Conservation (phyloP, 805 yeast species). For the Starmerella vaccinii region DNA sequence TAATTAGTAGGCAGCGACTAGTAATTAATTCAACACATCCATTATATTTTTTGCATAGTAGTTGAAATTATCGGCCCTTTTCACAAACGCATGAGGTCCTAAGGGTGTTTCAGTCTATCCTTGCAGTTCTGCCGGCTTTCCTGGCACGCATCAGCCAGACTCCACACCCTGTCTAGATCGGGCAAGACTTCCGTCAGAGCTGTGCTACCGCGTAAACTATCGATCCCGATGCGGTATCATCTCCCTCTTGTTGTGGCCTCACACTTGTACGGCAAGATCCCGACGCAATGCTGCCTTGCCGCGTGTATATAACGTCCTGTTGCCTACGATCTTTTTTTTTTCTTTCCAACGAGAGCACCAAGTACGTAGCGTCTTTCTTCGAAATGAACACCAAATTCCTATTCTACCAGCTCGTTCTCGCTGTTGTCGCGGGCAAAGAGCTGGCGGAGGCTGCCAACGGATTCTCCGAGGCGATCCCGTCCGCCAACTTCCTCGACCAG, state of each 20-base stretch:
- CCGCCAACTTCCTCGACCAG: neutral
- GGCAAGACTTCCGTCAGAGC: neutral
- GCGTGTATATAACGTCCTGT: neutral
- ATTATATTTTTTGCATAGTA: too few relatives aligned
- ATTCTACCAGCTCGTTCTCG: slow-evolving; percentile 1
- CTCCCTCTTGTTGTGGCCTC: neutral
- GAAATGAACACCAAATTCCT: neutral
- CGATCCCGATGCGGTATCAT: neutral
- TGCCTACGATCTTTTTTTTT: neutral
- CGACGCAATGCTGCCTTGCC: neutral
- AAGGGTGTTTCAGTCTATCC: too few relatives aligned
- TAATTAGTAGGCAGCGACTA: too few relatives aligned
- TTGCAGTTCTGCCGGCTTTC: too few relatives aligned
- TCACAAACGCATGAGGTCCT: too few relatives aligned
- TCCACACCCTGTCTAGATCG: neutral
- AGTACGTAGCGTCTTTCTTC: neutral
- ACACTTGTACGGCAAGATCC: neutral
- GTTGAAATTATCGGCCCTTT: too few relatives aligned
- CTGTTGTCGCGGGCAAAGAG: slow-evolving; percentile 3
- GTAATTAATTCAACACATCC: too few relatives aligned
- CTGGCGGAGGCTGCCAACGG: neutral
- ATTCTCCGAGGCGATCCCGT: neutral
- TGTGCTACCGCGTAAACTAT: neutral
- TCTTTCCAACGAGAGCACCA: neutral
- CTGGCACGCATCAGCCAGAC: too few relatives aligned